Conservation (phyloP, 2,329 filamentous ascomycete genomes). For the Trichoderma arundinaceum region DNA sequence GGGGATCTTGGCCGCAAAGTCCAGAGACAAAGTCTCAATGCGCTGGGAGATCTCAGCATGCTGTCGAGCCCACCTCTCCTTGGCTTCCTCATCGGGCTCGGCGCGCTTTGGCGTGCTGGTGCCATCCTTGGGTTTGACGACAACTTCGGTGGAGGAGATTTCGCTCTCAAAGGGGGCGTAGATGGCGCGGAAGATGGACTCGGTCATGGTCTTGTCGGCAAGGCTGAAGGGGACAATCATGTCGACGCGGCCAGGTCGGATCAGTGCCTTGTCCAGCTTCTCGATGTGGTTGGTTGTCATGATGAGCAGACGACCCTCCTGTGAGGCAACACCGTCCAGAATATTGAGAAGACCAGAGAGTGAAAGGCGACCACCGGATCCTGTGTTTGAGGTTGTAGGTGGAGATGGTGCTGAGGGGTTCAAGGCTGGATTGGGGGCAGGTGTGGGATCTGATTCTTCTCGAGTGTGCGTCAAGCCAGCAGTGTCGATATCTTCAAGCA, state of each 20-base stretch:
- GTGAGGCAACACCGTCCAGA: slow-evolving; percentile 73
- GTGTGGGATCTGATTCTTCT: slow-evolving; percentile 41
- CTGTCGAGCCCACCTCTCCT: slow-evolving; percentile 40
- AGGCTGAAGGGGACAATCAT: slow-evolving; percentile 63
- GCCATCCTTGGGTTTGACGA: slow-evolving; percentile 28
- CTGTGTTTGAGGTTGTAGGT: neutral
- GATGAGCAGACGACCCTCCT: slow-evolving; percentile 67
- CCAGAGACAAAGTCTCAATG: slow-evolving; percentile 53
- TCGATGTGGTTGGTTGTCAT: slow-evolving; percentile 71
- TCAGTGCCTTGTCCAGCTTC: slow-evolving; percentile 65
- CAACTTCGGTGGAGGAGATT: slow-evolving; percentile 13
- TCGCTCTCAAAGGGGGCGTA: slow-evolving; percentile 58
- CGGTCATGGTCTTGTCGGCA: slow-evolving; percentile 58
- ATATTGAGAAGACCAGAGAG: slow-evolving; percentile 81
- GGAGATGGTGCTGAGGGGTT: slow-evolving; percentile 7
- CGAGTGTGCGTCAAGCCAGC: slow-evolving; percentile 70
- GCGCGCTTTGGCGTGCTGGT: slow-evolving; percentile 32
- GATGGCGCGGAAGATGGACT: slow-evolving; percentile 63
- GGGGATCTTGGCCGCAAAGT: slow-evolving; percentile 59
- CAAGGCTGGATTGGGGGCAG: slow-evolving; percentile 27
- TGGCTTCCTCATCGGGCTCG: slow-evolving; percentile 42
- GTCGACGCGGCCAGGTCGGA: slow-evolving; percentile 67
- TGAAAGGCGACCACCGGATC: slow-evolving; percentile 56
- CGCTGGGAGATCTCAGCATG: slow-evolving; percentile 46
- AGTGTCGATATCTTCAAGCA: slow-evolving; percentile 78